phyloP scores from a whole-genome alignment of 2,329 filamentous ascomycete species.

The Aspergillus awamori region DNA sequence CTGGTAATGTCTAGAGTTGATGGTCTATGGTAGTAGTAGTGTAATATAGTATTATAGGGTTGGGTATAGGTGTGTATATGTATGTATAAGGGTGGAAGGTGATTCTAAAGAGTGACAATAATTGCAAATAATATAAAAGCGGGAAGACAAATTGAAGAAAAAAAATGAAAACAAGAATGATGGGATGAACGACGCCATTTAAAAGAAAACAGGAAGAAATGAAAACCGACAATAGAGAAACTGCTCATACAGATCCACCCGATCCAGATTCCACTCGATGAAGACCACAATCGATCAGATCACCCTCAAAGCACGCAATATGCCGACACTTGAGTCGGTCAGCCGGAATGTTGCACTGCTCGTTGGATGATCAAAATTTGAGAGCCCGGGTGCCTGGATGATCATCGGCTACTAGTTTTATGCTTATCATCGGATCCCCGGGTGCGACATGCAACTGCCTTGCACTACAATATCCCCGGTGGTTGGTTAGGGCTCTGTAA shows the following conservation, averaged over 20 bases:
- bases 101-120: neutral
- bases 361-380: neutral
- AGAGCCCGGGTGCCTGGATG: neutral
- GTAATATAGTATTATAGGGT: too few relatives aligned
- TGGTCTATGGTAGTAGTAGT: too few relatives aligned
- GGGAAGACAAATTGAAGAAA: neutral
- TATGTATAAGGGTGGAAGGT: too few relatives aligned
- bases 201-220: neutral
- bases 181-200: neutral
- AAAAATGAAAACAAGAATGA: neutral
- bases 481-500: neutral
- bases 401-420: slow-evolving; percentile 9
- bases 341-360: slow-evolving; percentile 5
- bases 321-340: slow-evolving; percentile 12
- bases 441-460: neutral
- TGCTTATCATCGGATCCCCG: neutral
- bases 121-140: neutral
- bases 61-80: too few relatives aligned
- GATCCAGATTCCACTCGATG: slow-evolving; percentile 3
- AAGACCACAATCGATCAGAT: slow-evolving; percentile 10
- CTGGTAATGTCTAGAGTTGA: neutral
- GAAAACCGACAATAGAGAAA: neutral
- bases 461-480: neutral
- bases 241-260: slow-evolving; percentile 6
- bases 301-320: slow-evolving; percentile 26